These are phyloP conservation scores for Lecanosticta acicola DNA, from an alignment of 2,329 filamentous ascomycete genomes.

Conservation along the genomic window DNA sequence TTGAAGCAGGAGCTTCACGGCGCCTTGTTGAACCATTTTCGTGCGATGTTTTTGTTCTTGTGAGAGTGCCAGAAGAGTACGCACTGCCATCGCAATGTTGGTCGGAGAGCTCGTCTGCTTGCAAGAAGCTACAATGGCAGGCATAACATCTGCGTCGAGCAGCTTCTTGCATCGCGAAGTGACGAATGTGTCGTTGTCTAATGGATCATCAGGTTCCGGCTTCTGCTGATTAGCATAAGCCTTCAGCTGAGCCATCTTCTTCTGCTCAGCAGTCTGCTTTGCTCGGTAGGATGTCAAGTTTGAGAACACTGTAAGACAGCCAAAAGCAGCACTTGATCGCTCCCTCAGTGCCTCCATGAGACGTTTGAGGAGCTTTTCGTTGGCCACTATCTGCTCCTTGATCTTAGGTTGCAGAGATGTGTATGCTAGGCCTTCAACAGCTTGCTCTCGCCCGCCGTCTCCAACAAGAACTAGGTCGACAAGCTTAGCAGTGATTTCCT, in stretches of 20 bases:
- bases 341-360: slow-evolving; percentile 60
- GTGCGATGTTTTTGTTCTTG: slow-evolving; percentile 69
- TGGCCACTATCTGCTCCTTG: slow-evolving; percentile 71
- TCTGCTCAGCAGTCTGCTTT: slow-evolving; percentile 77
- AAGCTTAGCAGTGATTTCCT: slow-evolving; percentile 27
- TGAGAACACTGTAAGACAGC: slow-evolving; percentile 74
- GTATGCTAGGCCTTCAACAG: slow-evolving; percentile 88
- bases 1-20: slow-evolving; percentile 74
- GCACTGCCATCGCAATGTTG: slow-evolving; percentile 65
- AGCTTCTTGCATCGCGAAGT: slow-evolving; percentile 68
- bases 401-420: slow-evolving; percentile 78
- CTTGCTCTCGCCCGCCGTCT: slow-evolving; percentile 49
- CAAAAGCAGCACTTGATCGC: slow-evolving; percentile 56
- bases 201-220: slow-evolving; percentile 53
- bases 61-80: slow-evolving; percentile 72
- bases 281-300: slow-evolving; percentile 82
- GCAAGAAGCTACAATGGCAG: slow-evolving; percentile 61
- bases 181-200: slow-evolving; percentile 73
- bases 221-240: slow-evolving; percentile 86
- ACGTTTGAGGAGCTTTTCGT: slow-evolving; percentile 61
- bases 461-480: slow-evolving; percentile 32
- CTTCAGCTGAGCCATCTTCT: slow-evolving; percentile 85
- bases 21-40: slow-evolving; percentile 86
- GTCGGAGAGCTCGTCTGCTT: slow-evolving; percentile 49
- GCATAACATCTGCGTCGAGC: slow-evolving; percentile 71